phyloP scores from a whole-genome alignment of 306 rosid species.

The Senna siamea region DNA sequence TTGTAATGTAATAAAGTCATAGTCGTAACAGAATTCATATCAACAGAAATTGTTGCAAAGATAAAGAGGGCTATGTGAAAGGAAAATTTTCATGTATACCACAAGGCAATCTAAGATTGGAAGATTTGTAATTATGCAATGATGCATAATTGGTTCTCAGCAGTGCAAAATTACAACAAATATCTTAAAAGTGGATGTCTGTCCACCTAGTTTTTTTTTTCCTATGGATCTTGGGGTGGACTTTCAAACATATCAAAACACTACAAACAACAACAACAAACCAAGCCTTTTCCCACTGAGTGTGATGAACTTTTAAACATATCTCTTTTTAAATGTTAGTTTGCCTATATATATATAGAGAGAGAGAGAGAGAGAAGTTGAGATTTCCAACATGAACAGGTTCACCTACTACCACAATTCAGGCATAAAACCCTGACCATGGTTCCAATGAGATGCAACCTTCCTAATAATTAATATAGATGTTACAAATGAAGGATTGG shows the following conservation, averaged over 20 bases:
- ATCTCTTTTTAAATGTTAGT: background rate
- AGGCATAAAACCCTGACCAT: constrained; percentile 22
- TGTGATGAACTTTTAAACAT: too few relatives aligned
- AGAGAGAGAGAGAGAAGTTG: too few relatives aligned
- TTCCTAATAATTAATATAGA: constrained; percentile 4
- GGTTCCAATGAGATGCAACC: background rate
- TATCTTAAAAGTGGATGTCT: background rate
- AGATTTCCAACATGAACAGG: constrained; percentile 11
- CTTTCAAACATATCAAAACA: background rate
- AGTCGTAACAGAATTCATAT: background rate
- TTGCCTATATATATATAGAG: too few relatives aligned
- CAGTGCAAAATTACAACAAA: background rate
- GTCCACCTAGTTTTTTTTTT: background rate
- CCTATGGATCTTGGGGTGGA: background rate
- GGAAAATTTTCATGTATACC: too few relatives aligned
- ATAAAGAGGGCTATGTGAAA: background rate
- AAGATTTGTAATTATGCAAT: too few relatives aligned
- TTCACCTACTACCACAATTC: constrained; percentile 10
- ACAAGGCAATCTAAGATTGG: too few relatives aligned
- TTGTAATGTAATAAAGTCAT: too few relatives aligned
- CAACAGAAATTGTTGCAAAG: background rate
- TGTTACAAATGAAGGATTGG: constrained; percentile 20
- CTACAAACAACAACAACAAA: too few relatives aligned
- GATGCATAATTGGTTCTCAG: background rate
- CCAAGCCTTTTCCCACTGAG: too few relatives aligned